Evolutionary conservation across 352 stramenopile species (phyloP).

Genomic region (Hyaloperonospora brassicae): DNA sequence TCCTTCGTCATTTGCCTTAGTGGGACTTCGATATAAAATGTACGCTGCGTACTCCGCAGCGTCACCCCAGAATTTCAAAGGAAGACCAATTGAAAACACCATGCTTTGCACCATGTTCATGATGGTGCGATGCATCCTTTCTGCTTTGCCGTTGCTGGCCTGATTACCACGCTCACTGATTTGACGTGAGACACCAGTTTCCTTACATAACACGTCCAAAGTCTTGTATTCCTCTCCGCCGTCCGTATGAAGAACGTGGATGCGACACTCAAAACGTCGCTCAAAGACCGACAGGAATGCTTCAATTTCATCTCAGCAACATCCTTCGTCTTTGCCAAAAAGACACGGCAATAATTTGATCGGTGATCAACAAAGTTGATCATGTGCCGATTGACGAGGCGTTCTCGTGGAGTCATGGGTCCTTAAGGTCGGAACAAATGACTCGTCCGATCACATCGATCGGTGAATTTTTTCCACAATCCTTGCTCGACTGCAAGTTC

Average conservation of each 20-base stretch:
- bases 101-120: slow-evolving; percentile 11
- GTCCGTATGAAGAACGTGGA: background rate
- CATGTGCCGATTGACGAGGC: background rate
- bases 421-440: background rate
- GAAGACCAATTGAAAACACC: too few species aligned
- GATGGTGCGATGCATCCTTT: background rate
- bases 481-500: background rate
- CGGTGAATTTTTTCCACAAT: background rate
- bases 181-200: background rate
- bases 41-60: too few species aligned
- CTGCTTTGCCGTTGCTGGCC: background rate
- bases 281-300: background rate
- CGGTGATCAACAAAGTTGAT: background rate
- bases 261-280: background rate
- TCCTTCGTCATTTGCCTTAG: too few species aligned
- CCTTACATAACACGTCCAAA: background rate
- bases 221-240: background rate
- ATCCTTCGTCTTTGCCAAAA: background rate
- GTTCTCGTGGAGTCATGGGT: background rate
- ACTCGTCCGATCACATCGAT: background rate
- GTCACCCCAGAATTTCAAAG: too few species aligned
- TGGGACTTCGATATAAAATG: too few species aligned
- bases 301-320: background rate
- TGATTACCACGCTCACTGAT: background rate
- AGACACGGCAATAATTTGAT: background rate